phyloP scores from a whole-genome alignment of 768 basidiomycete species.

The Lepiota venenata region DNA sequence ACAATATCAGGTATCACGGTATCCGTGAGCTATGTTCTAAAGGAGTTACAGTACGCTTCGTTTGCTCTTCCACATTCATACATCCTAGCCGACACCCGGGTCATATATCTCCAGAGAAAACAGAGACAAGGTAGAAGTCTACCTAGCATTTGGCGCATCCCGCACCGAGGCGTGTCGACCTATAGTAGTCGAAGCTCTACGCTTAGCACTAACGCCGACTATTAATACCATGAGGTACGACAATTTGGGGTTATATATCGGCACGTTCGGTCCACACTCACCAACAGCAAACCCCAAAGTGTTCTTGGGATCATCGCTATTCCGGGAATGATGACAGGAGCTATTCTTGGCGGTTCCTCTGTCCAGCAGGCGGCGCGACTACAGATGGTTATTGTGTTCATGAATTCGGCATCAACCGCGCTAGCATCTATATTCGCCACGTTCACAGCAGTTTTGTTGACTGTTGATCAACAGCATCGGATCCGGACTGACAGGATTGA shows the following conservation, averaged over 20 bases:
- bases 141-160: constrained; percentile 83
- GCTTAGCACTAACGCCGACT: constrained; percentile 73
- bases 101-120: constrained; percentile 54
- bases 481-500: constrained; percentile 64
- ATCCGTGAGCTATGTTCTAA: constrained; percentile 64
- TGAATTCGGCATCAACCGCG: constrained; percentile 78
- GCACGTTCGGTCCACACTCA: background rate
- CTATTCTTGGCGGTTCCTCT: constrained; percentile 81
- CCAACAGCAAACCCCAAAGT: constrained; percentile 32
- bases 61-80: constrained; percentile 8
- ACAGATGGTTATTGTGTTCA: constrained; percentile 95
- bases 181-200: constrained; percentile 74
- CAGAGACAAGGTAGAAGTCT: constrained; percentile 80
- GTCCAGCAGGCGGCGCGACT: constrained; percentile 83
- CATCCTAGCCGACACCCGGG: background rate
- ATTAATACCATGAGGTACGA: constrained; percentile 83
- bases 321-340: constrained; percentile 91
- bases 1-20: constrained; percentile 77
- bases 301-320: constrained; percentile 78
- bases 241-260: background rate
- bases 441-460: constrained; percentile 52
- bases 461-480: constrained; percentile 68
- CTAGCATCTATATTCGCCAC: constrained; percentile 68
- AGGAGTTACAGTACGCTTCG: constrained; percentile 61
- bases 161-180: constrained; percentile 82